Percentiles rank a stretch among this genome's conserved stretches.
Evolutionary conservation across 2,329 filamentous ascomycete genomes (phyloP).

Genomic region (Lojkania enalia): DNA sequence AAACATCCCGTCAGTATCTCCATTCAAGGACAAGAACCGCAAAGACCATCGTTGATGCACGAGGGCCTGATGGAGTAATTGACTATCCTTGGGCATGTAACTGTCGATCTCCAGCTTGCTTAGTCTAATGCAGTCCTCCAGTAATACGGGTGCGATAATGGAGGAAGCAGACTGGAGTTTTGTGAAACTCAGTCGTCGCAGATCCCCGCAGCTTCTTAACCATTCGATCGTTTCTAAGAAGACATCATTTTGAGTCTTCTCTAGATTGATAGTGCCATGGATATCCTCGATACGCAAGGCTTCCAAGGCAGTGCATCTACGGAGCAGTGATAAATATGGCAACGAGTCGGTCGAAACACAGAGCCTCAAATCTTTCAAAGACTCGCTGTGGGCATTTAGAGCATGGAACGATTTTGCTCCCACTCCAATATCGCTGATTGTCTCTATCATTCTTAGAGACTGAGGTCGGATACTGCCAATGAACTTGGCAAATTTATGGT

Average conservation of each 20-base stretch:
- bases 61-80: slow-evolving; percentile 58
- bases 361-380: slow-evolving; percentile 59
- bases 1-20: slow-evolving; percentile 52
- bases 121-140: slow-evolving; percentile 53
- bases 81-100: slow-evolving; percentile 54
- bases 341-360: slow-evolving; percentile 54
- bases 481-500: slow-evolving; percentile 62
- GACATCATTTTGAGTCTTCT: slow-evolving; percentile 57
- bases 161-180: slow-evolving; percentile 57
- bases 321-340: slow-evolving; percentile 53
- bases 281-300: slow-evolving; percentile 55
- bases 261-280: slow-evolving; percentile 50
- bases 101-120: slow-evolving; percentile 53
- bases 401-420: slow-evolving; percentile 59
- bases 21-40: slow-evolving; percentile 50
- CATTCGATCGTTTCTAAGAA: slow-evolving; percentile 58
- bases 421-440: slow-evolving; percentile 60
- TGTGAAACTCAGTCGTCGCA: slow-evolving; percentile 56
- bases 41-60: slow-evolving; percentile 57
- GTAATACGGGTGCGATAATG: slow-evolving; percentile 56
- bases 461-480: slow-evolving; percentile 60
- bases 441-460: slow-evolving; percentile 61
- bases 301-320: slow-evolving; percentile 54
- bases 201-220: slow-evolving; percentile 57
- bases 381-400: slow-evolving; percentile 56